Evolutionary conservation across 352 stramenopile species (phyloP), one percentile per base, ranked within the genome.

Genomic region (Achlya hypogyna): DNA sequence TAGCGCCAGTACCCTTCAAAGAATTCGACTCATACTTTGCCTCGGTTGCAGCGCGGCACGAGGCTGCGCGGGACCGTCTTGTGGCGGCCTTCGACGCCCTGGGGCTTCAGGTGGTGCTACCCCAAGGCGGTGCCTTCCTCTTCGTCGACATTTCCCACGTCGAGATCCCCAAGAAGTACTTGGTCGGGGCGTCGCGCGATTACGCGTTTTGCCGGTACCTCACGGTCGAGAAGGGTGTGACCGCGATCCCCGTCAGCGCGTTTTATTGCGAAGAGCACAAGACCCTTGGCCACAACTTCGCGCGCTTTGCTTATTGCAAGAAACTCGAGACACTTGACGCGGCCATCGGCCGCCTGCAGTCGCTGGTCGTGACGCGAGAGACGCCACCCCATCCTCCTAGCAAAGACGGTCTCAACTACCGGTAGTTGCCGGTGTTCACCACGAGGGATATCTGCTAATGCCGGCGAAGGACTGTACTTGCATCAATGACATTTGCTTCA

Each of bases 281-380:
- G 45, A 53, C 65, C 9, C 73, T 86, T 29, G 84, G 82, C 40
- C 78, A 84, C 62, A 74, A 84, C 34, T 86, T 89, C 72, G 91
- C 84, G 4, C 89, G 95, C 51, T 98, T 98, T 70, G 93, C 93
- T 32, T 98, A 97, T 78, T 98, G 95, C 81, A 98, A 98, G 81
- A 84, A 96, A 34, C 93, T 87, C n/a, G 16, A 12, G 25, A 56
- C 49, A 16, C 82, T 98, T 32, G 71, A 78, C 23, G 79, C 94
- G 58, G 93, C 93, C 60, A 96, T 92, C 68, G 76, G 75, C 66
- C 84, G 84, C 35, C 75, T 92, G 40, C 60, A 67, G 51, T 59
- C 60, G 29, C 51, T 67, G 22, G 5, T 58, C 5, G 20, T 67
- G 6, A 56, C 12, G 27, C 8, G 25, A 65, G 47, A 29, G n/a